Percentiles rank a stretch among this genome's conserved stretches.
These are phyloP conservation scores for Ganoderma leucocontextum DNA, from an alignment of 1,284 basidiomycete genomes.

Conservation along the genomic window DNA sequence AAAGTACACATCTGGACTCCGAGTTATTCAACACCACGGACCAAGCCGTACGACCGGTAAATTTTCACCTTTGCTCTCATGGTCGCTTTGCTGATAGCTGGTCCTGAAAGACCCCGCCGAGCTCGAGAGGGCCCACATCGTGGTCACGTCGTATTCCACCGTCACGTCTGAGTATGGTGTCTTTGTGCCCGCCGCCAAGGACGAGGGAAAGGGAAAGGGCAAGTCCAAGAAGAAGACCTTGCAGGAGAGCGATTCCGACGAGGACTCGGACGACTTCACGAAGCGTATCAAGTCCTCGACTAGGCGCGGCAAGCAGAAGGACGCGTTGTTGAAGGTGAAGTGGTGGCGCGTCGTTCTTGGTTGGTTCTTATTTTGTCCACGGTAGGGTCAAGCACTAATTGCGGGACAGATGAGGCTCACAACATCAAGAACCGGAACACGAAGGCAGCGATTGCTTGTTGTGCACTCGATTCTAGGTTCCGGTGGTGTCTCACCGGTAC, in stretches of 20 bases:
- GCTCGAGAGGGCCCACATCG: conserved; percentile 75
- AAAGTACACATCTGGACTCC: conserved; percentile 78
- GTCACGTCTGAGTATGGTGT: conserved; percentile 77
- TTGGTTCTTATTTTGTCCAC: conserved; percentile 41
- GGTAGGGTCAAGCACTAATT: conserved; percentile 8
- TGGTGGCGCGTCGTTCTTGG: conserved; percentile 92
- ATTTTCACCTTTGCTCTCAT: conserved; percentile 24
- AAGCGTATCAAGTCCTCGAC: conserved; percentile 49
- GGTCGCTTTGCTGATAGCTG: not conserved
- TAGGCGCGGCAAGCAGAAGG: conserved; percentile 55
- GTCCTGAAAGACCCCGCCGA: conserved; percentile 60
- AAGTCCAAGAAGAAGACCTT: conserved; percentile 52
- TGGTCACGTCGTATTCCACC: conserved; percentile 87
- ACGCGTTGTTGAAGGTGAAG: conserved; percentile 80
- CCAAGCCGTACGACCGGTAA: conserved; percentile 71
- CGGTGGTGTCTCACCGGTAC: conserved; percentile 94
- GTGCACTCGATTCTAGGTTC: conserved; percentile 79
- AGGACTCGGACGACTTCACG: conserved; percentile 49
- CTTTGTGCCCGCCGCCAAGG: conserved; percentile 55
- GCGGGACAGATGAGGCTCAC: conserved; percentile 87
- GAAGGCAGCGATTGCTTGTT: conserved; percentile 85
- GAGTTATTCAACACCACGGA: conserved; percentile 87
- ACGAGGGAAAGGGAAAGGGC: conserved; percentile 51
- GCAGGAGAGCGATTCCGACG: conserved; percentile 39
- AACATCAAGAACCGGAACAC: conserved; percentile 95